phyloP scores from a whole-genome alignment of 306 rosid species.

The Acacia confusa region DNA sequence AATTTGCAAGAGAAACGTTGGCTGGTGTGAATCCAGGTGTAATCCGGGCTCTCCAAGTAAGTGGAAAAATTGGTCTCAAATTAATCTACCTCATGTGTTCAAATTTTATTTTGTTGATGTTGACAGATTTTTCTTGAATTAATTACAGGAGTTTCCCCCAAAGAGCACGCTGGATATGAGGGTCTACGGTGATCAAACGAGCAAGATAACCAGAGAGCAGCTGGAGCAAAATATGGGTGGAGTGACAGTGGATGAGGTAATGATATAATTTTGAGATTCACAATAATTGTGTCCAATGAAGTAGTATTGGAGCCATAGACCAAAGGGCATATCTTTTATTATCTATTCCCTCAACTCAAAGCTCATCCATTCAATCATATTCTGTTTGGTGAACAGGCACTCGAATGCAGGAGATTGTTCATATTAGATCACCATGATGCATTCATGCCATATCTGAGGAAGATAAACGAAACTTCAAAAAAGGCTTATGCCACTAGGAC shows the following conservation, averaged over 20 bases:
- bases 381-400: constrained; percentile 52
- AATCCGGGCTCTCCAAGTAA: constrained; percentile 65
- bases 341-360: neutral
- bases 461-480: constrained; percentile 54
- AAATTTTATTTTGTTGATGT: neutral
- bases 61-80: neutral
- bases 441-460: constrained; percentile 62
- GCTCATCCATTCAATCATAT: neutral
- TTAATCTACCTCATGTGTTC: neutral
- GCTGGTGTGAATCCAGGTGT: constrained; percentile 79
- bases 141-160: constrained; percentile 74
- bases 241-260: constrained; percentile 58
- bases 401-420: constrained; percentile 43
- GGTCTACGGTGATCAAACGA: constrained; percentile 68
- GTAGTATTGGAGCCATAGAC: neutral
- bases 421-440: constrained; percentile 75
- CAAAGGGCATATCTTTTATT: neutral
- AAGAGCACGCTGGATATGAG: constrained; percentile 59
- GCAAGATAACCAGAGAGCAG: constrained; percentile 56
- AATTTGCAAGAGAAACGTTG: constrained; percentile 87
- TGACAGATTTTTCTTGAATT: constrained; percentile 5
- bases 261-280: neutral
- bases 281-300: neutral
- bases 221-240: constrained; percentile 51
- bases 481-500: constrained; percentile 79